Base-by-base conservation (phyloP, 2,329 filamentous ascomycete genomes). In the Claviceps purpurea region DNA sequence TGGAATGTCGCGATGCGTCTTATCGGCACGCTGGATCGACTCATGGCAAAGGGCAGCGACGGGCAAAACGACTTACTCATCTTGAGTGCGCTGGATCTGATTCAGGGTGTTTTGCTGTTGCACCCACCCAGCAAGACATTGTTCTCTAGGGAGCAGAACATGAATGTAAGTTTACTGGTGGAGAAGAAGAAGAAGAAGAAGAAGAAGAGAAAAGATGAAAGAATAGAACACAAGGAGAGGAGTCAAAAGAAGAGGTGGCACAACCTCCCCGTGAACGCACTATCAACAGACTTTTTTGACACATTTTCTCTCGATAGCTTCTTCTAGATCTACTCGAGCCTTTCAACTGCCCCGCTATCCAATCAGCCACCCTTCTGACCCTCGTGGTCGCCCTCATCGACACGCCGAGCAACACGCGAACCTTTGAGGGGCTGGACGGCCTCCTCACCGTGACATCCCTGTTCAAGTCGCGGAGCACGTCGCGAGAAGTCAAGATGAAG, bases 291-390 rank as follows among this genome's bases (percentile, higher is more conserved):
- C 10, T 10, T 38, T 10, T 38, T 30, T 47, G 38, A 47, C 45
- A 16, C 45, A 6, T 3, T 45, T 49, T 18, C 22, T 24, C 22
- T 13, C 18, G 18, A n/a, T 34, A 84, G 82, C 79, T 96, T 53
- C 84, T 97, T 42, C 85, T 97, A 57, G 90, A 97, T 69, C 87
- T 97, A 43, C 85, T 97, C 60, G 90, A 96, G 66, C 87, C 89
- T 5, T 84, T 85, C 64, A 95, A 95, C 69, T 94, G 89, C 65
- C 89, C 90, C 0, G 86, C 87, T 3, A 90, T 97, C 60, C 91
- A 97, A 69, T 91, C 87, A 7, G 82, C 89, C 49, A 90, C 91
- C 8, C 81, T 97, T 34, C 81, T 96, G 52, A 90, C 89, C 3
- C 84, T 98, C 49, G 90, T 96, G 51, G 88, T 87, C 39, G 87